These are phyloP conservation scores for Rhypophila decipiens DNA, from an alignment of 495 filamentous ascomycete species.

Conservation along the genomic window DNA sequence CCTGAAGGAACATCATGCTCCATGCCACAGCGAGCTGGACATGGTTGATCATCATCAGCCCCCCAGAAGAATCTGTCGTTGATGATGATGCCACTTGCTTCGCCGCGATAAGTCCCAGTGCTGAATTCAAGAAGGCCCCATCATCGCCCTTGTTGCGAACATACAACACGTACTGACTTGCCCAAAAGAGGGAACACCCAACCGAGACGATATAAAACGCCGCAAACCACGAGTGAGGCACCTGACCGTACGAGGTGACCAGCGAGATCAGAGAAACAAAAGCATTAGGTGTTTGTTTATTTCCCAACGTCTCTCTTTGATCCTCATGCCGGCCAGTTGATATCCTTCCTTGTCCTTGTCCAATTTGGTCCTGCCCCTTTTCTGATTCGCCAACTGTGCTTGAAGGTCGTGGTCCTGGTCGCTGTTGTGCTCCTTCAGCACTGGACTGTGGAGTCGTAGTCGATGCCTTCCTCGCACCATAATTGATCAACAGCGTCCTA, in stretches of 20 bases:
- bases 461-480: conserved; percentile 38
- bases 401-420: conserved; percentile 1
- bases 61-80: conserved; percentile 48
- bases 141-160: too few species aligned
- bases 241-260: conserved; percentile 37
- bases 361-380: too few species aligned
- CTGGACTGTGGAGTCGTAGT: too few species aligned
- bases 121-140: conserved; percentile 44
- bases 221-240: conserved; percentile 82
- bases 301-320: too few species aligned
- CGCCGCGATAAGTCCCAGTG: too few species aligned
- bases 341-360: too few species aligned
- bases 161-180: conserved; percentile 57
- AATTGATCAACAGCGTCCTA: conserved; percentile 37
- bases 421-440: background rate
- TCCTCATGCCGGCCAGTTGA: too few species aligned
- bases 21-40: conserved; percentile 63
- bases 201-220: conserved; percentile 80
- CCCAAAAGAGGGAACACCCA: conserved; percentile 71
- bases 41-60: too few species aligned
- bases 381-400: background rate
- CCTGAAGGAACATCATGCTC: conserved; percentile 68
- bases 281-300: background rate
- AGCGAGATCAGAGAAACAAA: conserved; percentile 23
- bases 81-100: conserved; percentile 21